Percentiles rank a stretch among this genome's conserved stretches.
These are phyloP conservation scores for Citrus australasica DNA, from an alignment of 345 rosid genomes.

Conservation along the genomic window DNA sequence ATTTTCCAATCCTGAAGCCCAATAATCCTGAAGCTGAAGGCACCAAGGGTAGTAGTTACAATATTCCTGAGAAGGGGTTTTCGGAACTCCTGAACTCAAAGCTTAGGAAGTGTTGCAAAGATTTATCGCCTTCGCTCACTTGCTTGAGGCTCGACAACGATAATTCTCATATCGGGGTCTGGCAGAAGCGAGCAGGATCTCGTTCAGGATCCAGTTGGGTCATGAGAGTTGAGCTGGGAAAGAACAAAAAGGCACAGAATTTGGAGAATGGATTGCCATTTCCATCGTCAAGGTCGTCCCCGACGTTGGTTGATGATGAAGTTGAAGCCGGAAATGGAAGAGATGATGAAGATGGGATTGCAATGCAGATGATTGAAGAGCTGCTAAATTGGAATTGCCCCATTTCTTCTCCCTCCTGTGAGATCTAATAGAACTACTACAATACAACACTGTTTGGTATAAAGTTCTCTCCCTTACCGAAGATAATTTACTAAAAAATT, in stretches of 20 bases:
- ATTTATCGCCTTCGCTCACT: constrained; percentile 57
- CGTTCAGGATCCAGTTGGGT: constrained; percentile 59
- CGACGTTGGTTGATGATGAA: constrained; percentile 14
- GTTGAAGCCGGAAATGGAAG: constrained; percentile 13
- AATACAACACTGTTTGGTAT: neutral
- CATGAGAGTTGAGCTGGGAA: constrained; percentile 61
- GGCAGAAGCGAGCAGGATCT: constrained; percentile 71
- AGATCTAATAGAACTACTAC: neutral
- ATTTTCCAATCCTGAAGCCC: constrained; percentile 41
- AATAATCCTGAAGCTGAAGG: neutral
- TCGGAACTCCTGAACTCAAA: constrained; percentile 52
- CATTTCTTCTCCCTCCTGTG: neutral
- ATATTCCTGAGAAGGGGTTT: constrained; percentile 34
- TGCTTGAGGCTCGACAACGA: constrained; percentile 69
- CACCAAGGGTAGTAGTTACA: neutral
- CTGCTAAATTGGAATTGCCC: constrained; percentile 55
- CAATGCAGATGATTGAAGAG: constrained; percentile 82
- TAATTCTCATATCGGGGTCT: constrained; percentile 67
- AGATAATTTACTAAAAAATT: too few relatives aligned
- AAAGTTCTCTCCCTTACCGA: too few relatives aligned
- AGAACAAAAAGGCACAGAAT: constrained; percentile 8
- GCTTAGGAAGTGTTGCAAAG: constrained; percentile 53
- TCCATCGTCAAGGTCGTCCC: constrained; percentile 2
- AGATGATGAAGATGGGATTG: constrained; percentile 50
- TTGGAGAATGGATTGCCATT: constrained; percentile 11